Evolutionary conservation across 768 basidiomycete genomes (phyloP), one percentile per base, ranked within the genome.

Genomic region (Imleria badia): DNA sequence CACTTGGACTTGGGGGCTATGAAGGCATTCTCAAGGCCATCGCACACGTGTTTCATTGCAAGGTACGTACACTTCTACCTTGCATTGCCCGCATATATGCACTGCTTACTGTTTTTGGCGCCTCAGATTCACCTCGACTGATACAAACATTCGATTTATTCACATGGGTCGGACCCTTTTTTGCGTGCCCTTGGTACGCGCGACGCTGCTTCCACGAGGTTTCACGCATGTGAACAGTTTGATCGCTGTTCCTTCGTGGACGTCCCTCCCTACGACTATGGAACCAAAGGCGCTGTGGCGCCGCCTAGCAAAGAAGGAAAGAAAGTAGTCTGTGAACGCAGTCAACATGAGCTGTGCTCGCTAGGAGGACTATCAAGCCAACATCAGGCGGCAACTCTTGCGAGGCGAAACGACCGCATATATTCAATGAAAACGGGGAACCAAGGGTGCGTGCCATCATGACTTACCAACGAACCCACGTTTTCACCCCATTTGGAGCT

Each of bases 1-100:
- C 65, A 67, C 82, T 0, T 99, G 96, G 96, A 96, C 95, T 0
- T 95, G 90, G 87, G n/a, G 96, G 96, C 1, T 98, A 97, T 67
- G 96, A 99, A 70, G 91, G 94, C 52, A 74, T 95, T 14, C 75
- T 97, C 29, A 91, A 92, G 63, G 89, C 79, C 0, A 73, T 98
- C 9, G 80, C 88, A 3, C 72, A 76, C 3, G 74, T 76, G 1
- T 98, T 96, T 62, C 76, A 81, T 33, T 74, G 78, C 49, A 77
- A 81, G 73, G 90, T 88, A 59, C 14, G n/a, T 22, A 2, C 11
- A 10, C 10, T 46, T 48, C 7, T 30, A 42, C 1, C 29, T 22
- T 14, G 23, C 40, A 42, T 39, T 19, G 0, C 52, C 29, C 30
- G 40, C 59, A 50, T 58, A 57, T 59, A 48, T 38, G 20, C 44